Evolutionary conservation across 2,329 filamentous ascomycete species (phyloP).

Genomic region (Diplocarpon mali): DNA sequence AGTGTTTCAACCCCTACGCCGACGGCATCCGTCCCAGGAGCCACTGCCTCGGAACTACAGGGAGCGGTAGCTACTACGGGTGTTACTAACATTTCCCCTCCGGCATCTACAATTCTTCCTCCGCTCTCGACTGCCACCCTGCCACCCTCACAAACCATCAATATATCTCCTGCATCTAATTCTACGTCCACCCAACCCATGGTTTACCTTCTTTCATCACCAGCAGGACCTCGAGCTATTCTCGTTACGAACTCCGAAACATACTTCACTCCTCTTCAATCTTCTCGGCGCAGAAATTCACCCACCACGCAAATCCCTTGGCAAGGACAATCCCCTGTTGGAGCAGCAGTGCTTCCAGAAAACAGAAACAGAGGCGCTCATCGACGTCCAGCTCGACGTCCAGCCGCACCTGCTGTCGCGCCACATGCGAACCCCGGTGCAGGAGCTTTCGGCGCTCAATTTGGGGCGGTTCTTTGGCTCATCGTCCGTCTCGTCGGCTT

Average conservation of each 20-base stretch:
- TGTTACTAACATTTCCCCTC: constrained; percentile 11
- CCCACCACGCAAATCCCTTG: background rate
- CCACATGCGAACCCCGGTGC: constrained; percentile 23
- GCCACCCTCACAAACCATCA: constrained; percentile 8
- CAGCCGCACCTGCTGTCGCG: constrained; percentile 3
- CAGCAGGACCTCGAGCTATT: constrained; percentile 46
- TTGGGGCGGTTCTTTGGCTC: constrained; percentile 55
- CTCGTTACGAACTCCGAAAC: constrained; percentile 42
- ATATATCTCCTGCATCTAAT: constrained; percentile 8
- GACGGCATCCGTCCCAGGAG: constrained; percentile 4
- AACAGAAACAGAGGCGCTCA: constrained; percentile 19
- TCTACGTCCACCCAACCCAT: constrained; percentile 31
- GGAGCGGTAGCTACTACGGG: constrained; percentile 8
- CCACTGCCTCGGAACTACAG: constrained; percentile 6
- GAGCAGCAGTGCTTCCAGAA: constrained; percentile 15
- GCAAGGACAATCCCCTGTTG: constrained; percentile 7
- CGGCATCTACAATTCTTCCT: constrained; percentile 7
- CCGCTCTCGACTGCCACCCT: background rate
- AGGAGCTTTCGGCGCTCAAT: constrained; percentile 21
- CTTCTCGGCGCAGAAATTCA: constrained; percentile 13
- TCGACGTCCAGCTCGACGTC: constrained; percentile 8
- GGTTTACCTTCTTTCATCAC: constrained; percentile 51
- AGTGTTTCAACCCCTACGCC: constrained; percentile 15
- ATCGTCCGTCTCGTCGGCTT: constrained; percentile 46
- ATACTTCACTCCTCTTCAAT: constrained; percentile 38